Conservation (phyloP, 2,329 filamentous ascomycete species). For the Cercospora sp. region DNA sequence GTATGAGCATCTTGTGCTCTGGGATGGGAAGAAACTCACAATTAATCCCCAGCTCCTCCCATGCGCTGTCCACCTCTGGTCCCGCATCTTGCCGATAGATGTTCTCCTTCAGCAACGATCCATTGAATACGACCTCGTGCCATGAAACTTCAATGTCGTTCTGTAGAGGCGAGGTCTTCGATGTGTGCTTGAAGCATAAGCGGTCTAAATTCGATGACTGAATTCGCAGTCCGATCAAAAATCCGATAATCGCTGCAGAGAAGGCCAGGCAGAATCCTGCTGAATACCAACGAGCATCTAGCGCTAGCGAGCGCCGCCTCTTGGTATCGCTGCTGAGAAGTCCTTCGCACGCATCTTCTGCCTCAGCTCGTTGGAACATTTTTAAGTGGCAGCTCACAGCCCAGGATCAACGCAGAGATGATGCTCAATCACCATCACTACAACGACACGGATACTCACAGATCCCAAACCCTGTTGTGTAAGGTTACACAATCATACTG, state of each 20-base stretch:
- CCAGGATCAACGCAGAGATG: not conserved
- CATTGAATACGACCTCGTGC: conserved; percentile 52
- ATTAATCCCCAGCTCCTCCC: conserved; percentile 54
- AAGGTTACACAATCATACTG: not conserved
- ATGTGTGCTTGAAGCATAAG: conserved; percentile 12
- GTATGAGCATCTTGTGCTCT: conserved; percentile 51
- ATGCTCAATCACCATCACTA: not conserved
- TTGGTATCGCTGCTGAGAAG: not conserved
- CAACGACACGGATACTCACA: not conserved
- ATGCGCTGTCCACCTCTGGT: conserved; percentile 56
- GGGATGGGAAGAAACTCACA: conserved; percentile 48
- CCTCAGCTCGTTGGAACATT: not conserved
- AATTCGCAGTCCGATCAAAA: not conserved
- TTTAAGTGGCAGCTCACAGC: not conserved
- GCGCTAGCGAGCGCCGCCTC: not conserved
- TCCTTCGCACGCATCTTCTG: not conserved
- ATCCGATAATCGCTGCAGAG: not conserved
- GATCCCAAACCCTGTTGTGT: not conserved
- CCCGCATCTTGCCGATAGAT: conserved; percentile 52
- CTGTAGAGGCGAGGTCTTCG: conserved; percentile 17
- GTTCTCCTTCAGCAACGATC: conserved; percentile 58
- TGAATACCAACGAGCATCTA: not conserved
- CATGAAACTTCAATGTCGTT: conserved; percentile 17
- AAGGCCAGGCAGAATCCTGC: not conserved
- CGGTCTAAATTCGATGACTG: not conserved